Conservation (phyloP, 2,329 filamentous ascomycete species). For the Aspergillus sp. region DNA sequence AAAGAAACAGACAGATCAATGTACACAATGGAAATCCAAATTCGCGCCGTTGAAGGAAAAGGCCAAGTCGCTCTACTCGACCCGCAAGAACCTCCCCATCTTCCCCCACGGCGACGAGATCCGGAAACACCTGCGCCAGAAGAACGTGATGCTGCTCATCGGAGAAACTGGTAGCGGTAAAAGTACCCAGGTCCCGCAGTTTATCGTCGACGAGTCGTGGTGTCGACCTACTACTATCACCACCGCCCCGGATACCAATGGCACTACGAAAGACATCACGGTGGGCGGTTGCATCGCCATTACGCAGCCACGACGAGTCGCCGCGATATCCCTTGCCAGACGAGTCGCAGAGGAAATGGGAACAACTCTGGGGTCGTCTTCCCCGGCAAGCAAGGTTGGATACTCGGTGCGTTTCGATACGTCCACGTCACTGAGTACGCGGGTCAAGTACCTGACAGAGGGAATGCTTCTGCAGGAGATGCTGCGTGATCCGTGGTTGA, state of each 20-base stretch:
- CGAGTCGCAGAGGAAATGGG: conserved; percentile 81
- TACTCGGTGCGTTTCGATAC: conserved; percentile 96
- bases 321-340: conserved; percentile 80
- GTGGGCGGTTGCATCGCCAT: conserved; percentile 81
- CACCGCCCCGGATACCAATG: conserved; percentile 25
- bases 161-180: conserved; percentile 97
- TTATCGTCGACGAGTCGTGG: conserved; percentile 71
- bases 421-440: conserved; percentile 68
- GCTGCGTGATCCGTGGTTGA: conserved; percentile 70
- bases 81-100: conserved; percentile 67
- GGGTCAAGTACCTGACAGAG: conserved; percentile 90
- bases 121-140: conserved; percentile 51
- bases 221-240: conserved; percentile 55
- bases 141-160: conserved; percentile 72
- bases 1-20: conserved; percentile 12
- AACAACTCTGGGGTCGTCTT: conserved; percentile 51
- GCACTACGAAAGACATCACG: conserved; percentile 35
- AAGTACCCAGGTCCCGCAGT: conserved; percentile 92
- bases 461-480: conserved; percentile 95
- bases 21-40: conserved; percentile 10
- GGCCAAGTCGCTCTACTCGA: conserved; percentile 40
- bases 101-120: conserved; percentile 68
- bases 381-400: conserved; percentile 61
- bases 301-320: conserved; percentile 87
- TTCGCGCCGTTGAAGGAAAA: conserved; percentile 33